Evolutionary conservation across 139 green algal species (phyloP).

Genomic region (Closterium sp.): DNA sequence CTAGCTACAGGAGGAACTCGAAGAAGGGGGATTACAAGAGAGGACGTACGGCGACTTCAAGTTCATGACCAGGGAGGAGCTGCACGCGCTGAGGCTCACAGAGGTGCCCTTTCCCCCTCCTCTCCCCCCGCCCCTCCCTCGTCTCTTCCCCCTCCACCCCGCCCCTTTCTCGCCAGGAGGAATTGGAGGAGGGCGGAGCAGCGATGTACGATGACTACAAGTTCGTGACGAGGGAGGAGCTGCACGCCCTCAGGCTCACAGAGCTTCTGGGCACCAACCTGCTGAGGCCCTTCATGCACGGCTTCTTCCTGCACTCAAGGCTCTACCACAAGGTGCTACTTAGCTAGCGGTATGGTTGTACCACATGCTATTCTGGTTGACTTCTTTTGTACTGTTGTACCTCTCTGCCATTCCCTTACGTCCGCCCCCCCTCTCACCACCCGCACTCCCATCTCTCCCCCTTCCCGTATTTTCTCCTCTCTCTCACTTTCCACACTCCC

Average conservation of each 20-base stretch:
- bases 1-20: too few relatives aligned
- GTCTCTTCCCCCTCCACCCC: too few relatives aligned
- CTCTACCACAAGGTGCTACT: constrained; percentile 89
- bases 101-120: neutral
- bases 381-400: neutral
- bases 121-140: too few relatives aligned
- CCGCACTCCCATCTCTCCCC: too few relatives aligned
- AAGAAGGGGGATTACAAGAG: too few relatives aligned
- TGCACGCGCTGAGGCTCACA: too few relatives aligned
- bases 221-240: constrained; percentile 80
- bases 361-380: neutral
- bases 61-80: too few relatives aligned
- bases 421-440: neutral
- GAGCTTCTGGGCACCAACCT: constrained; percentile 89
- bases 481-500: too few relatives aligned
- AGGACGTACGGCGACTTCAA: too few relatives aligned
- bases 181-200: constrained; percentile 79
- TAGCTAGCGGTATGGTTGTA: constrained; percentile 57
- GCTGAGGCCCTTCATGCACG: constrained; percentile 98
- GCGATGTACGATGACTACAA: constrained; percentile 95
- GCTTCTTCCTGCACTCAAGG: constrained; percentile 94
- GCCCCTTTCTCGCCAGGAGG: constrained; percentile 61
- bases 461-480: neutral
- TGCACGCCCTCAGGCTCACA: constrained; percentile 76
- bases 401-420: neutral